phyloP scores from a whole-genome alignment of 768 basidiomycete genomes.

The Panellus pusillus region DNA sequence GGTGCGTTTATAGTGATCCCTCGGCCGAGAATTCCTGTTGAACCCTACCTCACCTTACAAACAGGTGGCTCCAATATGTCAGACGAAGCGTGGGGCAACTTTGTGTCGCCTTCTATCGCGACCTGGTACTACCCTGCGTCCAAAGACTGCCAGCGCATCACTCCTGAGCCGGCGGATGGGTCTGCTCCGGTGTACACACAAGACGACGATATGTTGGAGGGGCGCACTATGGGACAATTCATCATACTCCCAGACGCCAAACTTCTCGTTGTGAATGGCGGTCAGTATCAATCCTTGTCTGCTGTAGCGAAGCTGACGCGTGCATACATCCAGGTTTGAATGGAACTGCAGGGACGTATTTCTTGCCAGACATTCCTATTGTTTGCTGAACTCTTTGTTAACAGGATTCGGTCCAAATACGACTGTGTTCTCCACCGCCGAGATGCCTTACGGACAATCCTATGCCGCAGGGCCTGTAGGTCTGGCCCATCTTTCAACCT shows the following conservation, averaged over 20 bases:
- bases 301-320: too few species aligned
- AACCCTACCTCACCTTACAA: too few species aligned
- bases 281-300: background rate
- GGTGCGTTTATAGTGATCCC: constrained; percentile 39
- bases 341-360: background rate
- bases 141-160: constrained; percentile 60
- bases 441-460: constrained; percentile 71
- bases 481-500: too few species aligned
- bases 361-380: too few species aligned
- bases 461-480: constrained; percentile 78
- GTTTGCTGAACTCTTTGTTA: too few species aligned
- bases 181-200: constrained; percentile 43
- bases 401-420: constrained; percentile 67
- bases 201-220: constrained; percentile 73
- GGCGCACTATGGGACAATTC: constrained; percentile 90
- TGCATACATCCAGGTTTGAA: background rate
- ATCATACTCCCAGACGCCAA: constrained; percentile 77
- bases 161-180: background rate
- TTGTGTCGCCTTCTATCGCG: constrained; percentile 67
- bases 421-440: constrained; percentile 25
- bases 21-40: too few species aligned
- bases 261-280: constrained; percentile 65
- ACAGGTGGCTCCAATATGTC: constrained; percentile 58
- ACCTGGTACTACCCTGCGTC: constrained; percentile 72
- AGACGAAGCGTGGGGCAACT: constrained; percentile 71